Base-by-base conservation (phyloP, 306 rosid genomes). In the Calophaca sinica region DNA sequence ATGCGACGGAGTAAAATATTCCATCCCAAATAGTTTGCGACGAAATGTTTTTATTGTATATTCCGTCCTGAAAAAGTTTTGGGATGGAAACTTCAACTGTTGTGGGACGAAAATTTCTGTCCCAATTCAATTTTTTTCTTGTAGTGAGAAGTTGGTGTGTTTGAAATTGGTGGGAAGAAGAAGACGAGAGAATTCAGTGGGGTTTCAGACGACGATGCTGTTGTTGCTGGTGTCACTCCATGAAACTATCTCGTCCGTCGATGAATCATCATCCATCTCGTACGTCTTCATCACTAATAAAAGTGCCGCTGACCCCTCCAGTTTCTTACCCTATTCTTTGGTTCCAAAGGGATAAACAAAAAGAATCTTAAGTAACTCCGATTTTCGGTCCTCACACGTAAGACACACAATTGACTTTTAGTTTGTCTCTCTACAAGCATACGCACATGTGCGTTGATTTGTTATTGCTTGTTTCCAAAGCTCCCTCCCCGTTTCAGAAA, bases 81-180 rank as follows among this genome's bases (percentile, higher is more conserved):
- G n/a, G n/a, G n/a, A n/a, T n/a, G n/a, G n/a, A n/a, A n/a, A n/a
- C n/a, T n/a, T n/a, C n/a, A n/a, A n/a, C n/a, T n/a, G n/a, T n/a
- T n/a, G n/a, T n/a, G n/a, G n/a, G n/a, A n/a, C n/a, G n/a, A n/a
- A n/a, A n/a, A n/a, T n/a, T n/a, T n/a, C n/a, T n/a, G n/a, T n/a
- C n/a, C n/a, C n/a, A n/a, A n/a, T n/a, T n/a, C n/a, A n/a, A n/a
- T n/a, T n/a, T n/a, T n/a, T n/a, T n/a, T n/a, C n/a, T n/a, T n/a
- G n/a, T n/a, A n/a, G n/a, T n/a, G 96, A 91, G 87, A 93, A 93
- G 79, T 91, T 93, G 81, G 82, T 89, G 78, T 93, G 98, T 87
- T 91, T 91, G 91, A 93, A 93, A 80, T 78, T 88, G 49, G 89
- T 84, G 0, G 94, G 94, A 2, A 93, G 96, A 50, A 93, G 93